Evolutionary conservation across 192 early-diverging fungal genomes (phyloP), one percentile per base, ranked within the genome.

Genomic region (Radiomyces spectabilis): DNA sequence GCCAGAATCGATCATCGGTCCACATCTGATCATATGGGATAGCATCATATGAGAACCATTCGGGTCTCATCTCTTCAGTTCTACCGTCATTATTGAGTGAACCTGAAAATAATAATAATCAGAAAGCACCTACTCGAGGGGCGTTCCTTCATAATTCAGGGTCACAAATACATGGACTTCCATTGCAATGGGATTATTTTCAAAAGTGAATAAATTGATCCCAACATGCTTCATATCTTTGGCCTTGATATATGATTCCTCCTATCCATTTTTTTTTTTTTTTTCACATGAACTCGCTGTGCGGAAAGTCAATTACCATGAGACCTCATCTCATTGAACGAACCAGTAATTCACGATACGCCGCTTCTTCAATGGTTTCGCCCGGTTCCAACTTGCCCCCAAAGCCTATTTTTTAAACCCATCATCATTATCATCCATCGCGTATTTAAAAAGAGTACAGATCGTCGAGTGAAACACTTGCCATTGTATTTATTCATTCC

Each of bases 381-480:
- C 71, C 68, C 6, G 70, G 35, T 45, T 91, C 88, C 15, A 88
- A 76, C 46, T 91, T 91, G 33, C 88, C 88, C 38, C 88, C 88
- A 65, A 91, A 91, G 1, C 87, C 77, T 57, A 43, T 6, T 49
- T 46, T 30, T 19, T n/a, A n/a, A n/a, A n/a, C n/a, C n/a, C n/a
- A n/a, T n/a, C n/a, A n/a, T n/a, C n/a, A n/a, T n/a, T n/a, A n/a
- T n/a, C n/a, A n/a, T n/a, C n/a, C n/a, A n/a, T n/a, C n/a, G n/a
- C n/a, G n/a, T n/a, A n/a, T n/a, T n/a, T n/a, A n/a, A n/a, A n/a
- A n/a, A n/a, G n/a, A n/a, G n/a, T n/a, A n/a, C n/a, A n/a, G n/a
- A n/a, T n/a, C n/a, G n/a, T 19, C 5, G 25, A 22, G 19, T 33
- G 35, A 19, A 2, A 21, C 41, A 40, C 33, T 71, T 74, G 70